Conservation (phyloP, 768 basidiomycete genomes). For the Mycena floridula region DNA sequence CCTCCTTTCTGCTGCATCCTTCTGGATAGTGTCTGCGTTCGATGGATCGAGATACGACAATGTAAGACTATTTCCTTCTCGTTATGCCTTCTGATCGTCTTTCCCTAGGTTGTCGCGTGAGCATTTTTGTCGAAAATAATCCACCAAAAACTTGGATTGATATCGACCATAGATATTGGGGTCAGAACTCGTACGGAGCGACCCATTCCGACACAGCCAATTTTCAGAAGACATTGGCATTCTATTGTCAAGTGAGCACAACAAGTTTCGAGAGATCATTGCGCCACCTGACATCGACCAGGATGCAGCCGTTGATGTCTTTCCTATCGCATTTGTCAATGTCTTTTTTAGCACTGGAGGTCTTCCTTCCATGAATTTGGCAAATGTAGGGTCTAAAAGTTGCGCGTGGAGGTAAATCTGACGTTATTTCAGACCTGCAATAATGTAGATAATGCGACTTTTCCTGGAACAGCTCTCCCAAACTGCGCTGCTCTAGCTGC, state of each 20-base stretch:
- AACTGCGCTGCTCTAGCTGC: slow-evolving; percentile 55
- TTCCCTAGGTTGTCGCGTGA: slow-evolving; percentile 6
- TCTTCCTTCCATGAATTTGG: slow-evolving; percentile 60
- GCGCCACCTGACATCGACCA: slow-evolving; percentile 21
- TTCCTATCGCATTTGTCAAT: slow-evolving; percentile 65
- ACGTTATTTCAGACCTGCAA: slow-evolving; percentile 49
- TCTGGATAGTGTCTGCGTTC: slow-evolving; percentile 29
- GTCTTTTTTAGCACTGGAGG: slow-evolving; percentile 61
- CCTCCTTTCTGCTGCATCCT: slow-evolving; percentile 12
- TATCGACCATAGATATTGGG: slow-evolving; percentile 51
- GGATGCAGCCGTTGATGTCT: slow-evolving; percentile 63
- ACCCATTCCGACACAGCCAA: slow-evolving; percentile 41
- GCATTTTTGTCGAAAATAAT: background rate
- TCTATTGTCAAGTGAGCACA: slow-evolving; percentile 51
- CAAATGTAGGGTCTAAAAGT: slow-evolving; percentile 39
- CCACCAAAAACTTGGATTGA: too few species aligned
- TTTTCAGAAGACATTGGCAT: slow-evolving; percentile 56
- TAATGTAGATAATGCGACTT: slow-evolving; percentile 44
- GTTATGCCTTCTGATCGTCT: background rate
- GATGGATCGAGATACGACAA: slow-evolving; percentile 59
- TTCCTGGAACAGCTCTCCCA: slow-evolving; percentile 56
- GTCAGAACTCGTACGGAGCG: slow-evolving; percentile 71
- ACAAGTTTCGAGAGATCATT: too few species aligned
- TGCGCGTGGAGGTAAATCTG: background rate
- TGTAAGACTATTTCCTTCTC: slow-evolving; percentile 22